Percentiles rank a stretch among this genome's conserved stretches.
Evolutionary conservation across 164 flowering plant species (phyloP).

Genomic region (Akebia trifoliata): DNA sequence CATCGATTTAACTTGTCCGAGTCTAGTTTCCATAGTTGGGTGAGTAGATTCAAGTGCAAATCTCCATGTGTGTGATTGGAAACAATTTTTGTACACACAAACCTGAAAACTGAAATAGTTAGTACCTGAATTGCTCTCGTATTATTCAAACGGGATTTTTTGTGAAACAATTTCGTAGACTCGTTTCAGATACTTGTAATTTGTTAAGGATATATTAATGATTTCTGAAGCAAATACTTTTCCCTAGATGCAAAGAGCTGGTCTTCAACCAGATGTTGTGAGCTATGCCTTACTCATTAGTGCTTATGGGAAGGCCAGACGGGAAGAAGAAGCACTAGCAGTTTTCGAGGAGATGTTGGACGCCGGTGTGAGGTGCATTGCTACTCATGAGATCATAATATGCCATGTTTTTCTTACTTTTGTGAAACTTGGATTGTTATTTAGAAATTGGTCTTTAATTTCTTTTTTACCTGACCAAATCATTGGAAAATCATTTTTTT

Average conservation of each 20-base stretch:
- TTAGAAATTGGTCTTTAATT: too few relatives aligned
- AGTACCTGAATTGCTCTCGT: not conserved
- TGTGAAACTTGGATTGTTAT: too few relatives aligned
- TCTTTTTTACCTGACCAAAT: too few relatives aligned
- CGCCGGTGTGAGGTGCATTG: constrained; percentile 81
- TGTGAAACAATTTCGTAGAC: too few relatives aligned
- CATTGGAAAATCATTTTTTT: too few relatives aligned
- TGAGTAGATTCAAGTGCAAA: too few relatives aligned
- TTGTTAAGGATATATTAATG: constrained; percentile 4
- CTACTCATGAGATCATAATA: not conserved
- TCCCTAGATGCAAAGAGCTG: constrained; percentile 91
- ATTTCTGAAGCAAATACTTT: constrained; percentile 18
- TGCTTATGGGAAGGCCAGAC: constrained; percentile 95
- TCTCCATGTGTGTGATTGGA: too few relatives aligned
- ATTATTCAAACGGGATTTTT: too few relatives aligned
- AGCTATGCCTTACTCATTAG: constrained; percentile 83
- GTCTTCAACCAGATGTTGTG: constrained; percentile 82
- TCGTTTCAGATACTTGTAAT: too few relatives aligned
- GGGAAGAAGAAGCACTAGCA: constrained; percentile 94
- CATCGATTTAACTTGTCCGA: too few relatives aligned
- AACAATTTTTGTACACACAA: not conserved
- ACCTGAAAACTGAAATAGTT: not conserved
- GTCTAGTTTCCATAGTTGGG: too few relatives aligned
- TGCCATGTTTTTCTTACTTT: too few relatives aligned
- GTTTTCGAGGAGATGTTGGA: constrained; percentile 99